Conservation (phyloP, 495 filamentous ascomycete species). For the Penicillium salamii region DNA sequence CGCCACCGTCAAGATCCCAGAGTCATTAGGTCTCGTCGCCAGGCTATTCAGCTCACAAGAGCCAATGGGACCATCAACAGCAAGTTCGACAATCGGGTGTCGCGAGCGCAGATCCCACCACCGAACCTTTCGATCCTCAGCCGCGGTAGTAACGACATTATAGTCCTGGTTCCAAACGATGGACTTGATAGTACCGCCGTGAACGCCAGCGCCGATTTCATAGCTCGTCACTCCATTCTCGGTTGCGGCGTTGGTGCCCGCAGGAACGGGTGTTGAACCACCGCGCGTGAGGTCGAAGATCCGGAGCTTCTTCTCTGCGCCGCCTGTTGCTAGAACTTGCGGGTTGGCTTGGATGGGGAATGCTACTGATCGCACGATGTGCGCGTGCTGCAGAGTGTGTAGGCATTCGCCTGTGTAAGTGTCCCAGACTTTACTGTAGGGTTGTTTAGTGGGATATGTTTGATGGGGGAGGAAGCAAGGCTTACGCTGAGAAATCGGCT, state of each 20-base stretch:
- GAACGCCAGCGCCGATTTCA: constrained; percentile 81
- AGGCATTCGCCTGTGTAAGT: constrained; percentile 90
- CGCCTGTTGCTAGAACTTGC: constrained; percentile 83
- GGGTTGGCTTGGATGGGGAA: constrained; percentile 75
- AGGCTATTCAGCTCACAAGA: constrained; percentile 80
- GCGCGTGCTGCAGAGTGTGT: constrained; percentile 82
- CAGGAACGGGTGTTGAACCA: constrained; percentile 35
- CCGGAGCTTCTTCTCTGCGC: constrained; percentile 92
- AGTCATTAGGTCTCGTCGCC: constrained; percentile 36
- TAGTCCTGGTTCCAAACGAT: constrained; percentile 89
- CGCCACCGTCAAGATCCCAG: constrained; percentile 50
- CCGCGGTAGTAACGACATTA: constrained; percentile 82
- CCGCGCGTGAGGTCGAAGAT: constrained; percentile 77
- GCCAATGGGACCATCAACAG: constrained; percentile 77
- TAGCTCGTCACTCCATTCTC: constrained; percentile 54
- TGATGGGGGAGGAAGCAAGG: constrained; percentile 6
- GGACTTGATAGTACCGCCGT: constrained; percentile 85
- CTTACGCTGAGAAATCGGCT: constrained; percentile 92
- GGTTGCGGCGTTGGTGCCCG: constrained; percentile 17
- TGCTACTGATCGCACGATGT: constrained; percentile 91
- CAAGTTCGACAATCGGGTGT: constrained; percentile 65
- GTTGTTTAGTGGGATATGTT: constrained; percentile 2
- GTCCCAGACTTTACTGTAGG: constrained; percentile 85
- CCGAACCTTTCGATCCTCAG: constrained; percentile 84
- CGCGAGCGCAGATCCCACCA: constrained; percentile 90